Evolutionary conservation across 2,329 filamentous ascomycete genomes (phyloP).

Genomic region (Pochonia chlamydosporia): DNA sequence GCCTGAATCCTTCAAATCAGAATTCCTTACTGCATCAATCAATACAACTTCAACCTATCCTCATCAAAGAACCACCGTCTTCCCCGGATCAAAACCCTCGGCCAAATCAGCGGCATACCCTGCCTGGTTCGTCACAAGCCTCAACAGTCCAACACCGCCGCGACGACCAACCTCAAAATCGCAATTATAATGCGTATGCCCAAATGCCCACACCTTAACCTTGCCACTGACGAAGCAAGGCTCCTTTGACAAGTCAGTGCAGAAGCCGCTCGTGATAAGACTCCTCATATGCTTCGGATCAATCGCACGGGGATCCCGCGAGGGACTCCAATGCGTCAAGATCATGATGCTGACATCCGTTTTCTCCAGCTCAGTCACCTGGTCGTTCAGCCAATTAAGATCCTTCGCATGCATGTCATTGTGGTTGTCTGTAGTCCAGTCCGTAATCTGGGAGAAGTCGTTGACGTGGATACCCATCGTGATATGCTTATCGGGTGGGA

Average conservation of each 20-base stretch:
- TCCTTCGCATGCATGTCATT: constrained; percentile 30
- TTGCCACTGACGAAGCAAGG: constrained; percentile 25
- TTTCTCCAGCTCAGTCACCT: constrained; percentile 22
- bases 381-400: constrained; percentile 35
- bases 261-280: constrained; percentile 25
- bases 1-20: too few relatives aligned
- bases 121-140: constrained; percentile 32
- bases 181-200: constrained; percentile 43
- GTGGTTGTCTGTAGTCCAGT: constrained; percentile 33
- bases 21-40: too few relatives aligned
- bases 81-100: constrained; percentile 23
- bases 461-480: constrained; percentile 37
- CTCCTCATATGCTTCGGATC: constrained; percentile 28
- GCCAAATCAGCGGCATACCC: constrained; percentile 34
- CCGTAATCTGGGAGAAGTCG: constrained; percentile 43
- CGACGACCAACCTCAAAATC: constrained; percentile 25
- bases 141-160: constrained; percentile 15
- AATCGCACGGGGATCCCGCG: constrained; percentile 23
- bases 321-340: constrained; percentile 38
- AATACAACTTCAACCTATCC: too few relatives aligned
- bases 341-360: constrained; percentile 25
- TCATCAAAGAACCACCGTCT: too few relatives aligned
- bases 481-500: constrained; percentile 29
- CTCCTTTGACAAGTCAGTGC: constrained; percentile 30
- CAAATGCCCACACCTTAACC: constrained; percentile 42